Percentiles rank a stretch among this genome's conserved stretches.
These are phyloP conservation scores for Gossypium davidsonii DNA, from an alignment of 441 rosid species.

Conservation along the genomic window DNA sequence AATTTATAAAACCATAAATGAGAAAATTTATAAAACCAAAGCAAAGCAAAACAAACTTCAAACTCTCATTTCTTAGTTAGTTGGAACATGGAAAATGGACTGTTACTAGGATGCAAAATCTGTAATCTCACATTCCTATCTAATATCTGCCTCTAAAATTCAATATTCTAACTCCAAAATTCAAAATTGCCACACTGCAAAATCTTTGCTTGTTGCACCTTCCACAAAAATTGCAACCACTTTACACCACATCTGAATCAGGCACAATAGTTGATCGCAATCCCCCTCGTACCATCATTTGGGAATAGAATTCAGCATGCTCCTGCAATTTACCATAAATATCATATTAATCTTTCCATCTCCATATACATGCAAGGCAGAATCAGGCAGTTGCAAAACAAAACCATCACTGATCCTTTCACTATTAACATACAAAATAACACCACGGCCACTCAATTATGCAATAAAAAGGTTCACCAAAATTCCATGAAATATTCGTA, in stretches of 20 bases:
- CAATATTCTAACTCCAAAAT: neutral
- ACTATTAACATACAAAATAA: neutral
- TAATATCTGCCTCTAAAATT: neutral
- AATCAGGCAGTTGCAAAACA: neutral
- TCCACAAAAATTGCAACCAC: neutral
- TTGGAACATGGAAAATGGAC: too few species aligned
- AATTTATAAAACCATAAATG: too few species aligned
- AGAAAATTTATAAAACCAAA: too few species aligned
- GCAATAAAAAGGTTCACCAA: neutral
- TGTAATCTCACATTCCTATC: neutral
- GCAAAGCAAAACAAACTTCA: too few species aligned
- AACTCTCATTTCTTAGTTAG: too few species aligned
- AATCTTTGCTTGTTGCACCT: neutral
- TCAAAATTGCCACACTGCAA: neutral
- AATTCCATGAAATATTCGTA: neutral
- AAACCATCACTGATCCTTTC: neutral
- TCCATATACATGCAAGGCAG: neutral
- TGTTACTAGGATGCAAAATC: too few species aligned
- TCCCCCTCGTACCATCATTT: constrained; percentile 30
- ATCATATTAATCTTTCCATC: neutral
- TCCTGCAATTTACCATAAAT: constrained; percentile 12
- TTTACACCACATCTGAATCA: constrained; percentile 14
- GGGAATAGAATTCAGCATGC: constrained; percentile 30
- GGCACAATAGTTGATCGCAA: constrained; percentile 25
- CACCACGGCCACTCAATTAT: neutral